Evolutionary conservation across 768 basidiomycete genomes (phyloP).

Genomic region (Kwoniella botswanensis): DNA sequence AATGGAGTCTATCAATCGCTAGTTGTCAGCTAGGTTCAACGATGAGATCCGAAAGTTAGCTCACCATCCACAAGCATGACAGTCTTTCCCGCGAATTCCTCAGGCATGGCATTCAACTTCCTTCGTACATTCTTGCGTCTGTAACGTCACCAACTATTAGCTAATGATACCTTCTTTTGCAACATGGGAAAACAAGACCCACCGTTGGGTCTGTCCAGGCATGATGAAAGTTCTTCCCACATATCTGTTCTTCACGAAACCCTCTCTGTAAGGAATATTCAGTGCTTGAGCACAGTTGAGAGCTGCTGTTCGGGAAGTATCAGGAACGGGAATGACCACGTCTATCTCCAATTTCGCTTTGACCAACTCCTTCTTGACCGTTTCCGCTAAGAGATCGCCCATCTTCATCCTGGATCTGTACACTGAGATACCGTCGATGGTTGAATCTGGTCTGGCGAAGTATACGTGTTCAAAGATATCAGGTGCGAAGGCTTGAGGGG

Average conservation of each 20-base stretch:
- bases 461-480: constrained; percentile 99
- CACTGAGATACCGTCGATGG: constrained; percentile 94
- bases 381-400: constrained; percentile 91
- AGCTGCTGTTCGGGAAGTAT: constrained; percentile 95
- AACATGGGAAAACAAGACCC: constrained; percentile 14
- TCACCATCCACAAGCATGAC: constrained; percentile 94
- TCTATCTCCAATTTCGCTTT: constrained; percentile 67
- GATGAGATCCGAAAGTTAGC: constrained; percentile 31
- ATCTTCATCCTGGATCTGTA: constrained; percentile 99
- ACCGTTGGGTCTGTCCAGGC: constrained; percentile 97
- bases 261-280: constrained; percentile 89
- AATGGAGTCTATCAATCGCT: constrained; percentile 76
- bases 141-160: neutral
- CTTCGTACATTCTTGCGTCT: constrained; percentile 91
- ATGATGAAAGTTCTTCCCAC: constrained; percentile 99
- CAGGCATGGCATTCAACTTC: constrained; percentile 97
- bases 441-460: constrained; percentile 96
- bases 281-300: constrained; percentile 92
- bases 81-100: constrained; percentile 89
- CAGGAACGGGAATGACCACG: constrained; percentile 97
- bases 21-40: neutral
- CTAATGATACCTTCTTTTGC: neutral
- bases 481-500: constrained; percentile 77
- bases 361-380: constrained; percentile 75
- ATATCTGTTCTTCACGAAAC: constrained; percentile 98